Percentiles rank a stretch among this genome's conserved stretches.
Conservation (phyloP, 352 stramenopile species). For the Globisporangium spinosum region DNA sequence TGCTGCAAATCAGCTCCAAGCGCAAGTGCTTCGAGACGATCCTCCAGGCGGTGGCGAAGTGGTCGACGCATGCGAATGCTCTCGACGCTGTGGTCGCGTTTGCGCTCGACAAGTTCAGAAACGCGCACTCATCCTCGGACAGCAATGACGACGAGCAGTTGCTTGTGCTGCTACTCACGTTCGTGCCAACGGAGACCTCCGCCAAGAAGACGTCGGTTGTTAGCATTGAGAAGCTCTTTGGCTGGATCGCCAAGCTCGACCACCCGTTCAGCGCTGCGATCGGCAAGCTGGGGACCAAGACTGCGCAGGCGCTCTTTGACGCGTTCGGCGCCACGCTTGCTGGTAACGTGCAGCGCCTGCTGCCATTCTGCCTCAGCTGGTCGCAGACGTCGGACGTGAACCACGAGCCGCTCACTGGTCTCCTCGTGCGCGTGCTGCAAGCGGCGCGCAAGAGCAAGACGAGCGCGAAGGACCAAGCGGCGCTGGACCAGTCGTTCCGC, state of each 20-base stretch:
- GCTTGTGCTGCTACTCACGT: constrained; percentile 57
- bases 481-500: constrained; percentile 47
- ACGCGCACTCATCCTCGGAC: constrained; percentile 5
- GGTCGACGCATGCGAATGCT: constrained; percentile 28
- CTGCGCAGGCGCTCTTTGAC: constrained; percentile 26
- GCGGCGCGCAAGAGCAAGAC: constrained; percentile 41
- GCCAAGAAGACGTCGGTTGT: constrained; percentile 20
- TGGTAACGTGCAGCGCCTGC: constrained; percentile 30
- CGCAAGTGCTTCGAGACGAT: constrained; percentile 52
- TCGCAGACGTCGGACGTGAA: constrained; percentile 48
- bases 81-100: constrained; percentile 52
- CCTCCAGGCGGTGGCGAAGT: constrained; percentile 51
- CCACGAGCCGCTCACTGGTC: constrained; percentile 36
- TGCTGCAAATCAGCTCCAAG: constrained; percentile 49
- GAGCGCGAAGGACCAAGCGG: constrained; percentile 32
- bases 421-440: constrained; percentile 58
- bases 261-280: constrained; percentile 47
- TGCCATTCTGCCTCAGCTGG: constrained; percentile 66
- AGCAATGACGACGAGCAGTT: constrained; percentile 49
- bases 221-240: constrained; percentile 35
- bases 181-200: constrained; percentile 19
- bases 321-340: constrained; percentile 44
- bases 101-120: constrained; percentile 45
- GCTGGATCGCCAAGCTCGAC: constrained; percentile 43
- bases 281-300: constrained; percentile 19